Percentiles rank a stretch among this genome's conserved stretches.
Conservation (phyloP, 2,329 filamentous ascomycete genomes). For the Botrytis hyacinthi region DNA sequence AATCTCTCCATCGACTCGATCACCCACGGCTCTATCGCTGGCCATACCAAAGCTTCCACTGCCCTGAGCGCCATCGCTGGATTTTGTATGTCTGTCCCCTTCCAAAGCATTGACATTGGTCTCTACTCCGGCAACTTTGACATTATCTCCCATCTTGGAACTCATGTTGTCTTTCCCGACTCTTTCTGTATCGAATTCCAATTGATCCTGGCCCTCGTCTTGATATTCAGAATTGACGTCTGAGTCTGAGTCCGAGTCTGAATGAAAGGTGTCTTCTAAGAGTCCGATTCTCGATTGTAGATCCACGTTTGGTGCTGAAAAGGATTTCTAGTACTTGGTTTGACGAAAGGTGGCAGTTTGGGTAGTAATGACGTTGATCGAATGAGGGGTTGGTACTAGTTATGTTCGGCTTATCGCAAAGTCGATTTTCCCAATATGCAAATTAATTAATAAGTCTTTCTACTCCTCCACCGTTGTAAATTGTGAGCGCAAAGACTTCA, state of each 20-base stretch:
- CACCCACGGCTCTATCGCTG: conserved; percentile 8
- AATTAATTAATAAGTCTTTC: conserved; percentile 36
- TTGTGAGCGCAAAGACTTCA: conserved; percentile 41
- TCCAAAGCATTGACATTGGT: conserved; percentile 21
- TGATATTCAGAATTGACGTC: conserved; percentile 5
- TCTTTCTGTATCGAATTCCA: conserved; percentile 22
- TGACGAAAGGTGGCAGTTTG: neutral
- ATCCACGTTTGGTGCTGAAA: conserved; percentile 12
- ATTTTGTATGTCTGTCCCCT: conserved; percentile 28
- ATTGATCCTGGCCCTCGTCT: conserved; percentile 15
- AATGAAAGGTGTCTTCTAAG: conserved; percentile 35
- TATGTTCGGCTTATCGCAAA: neutral
- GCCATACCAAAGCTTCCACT: conserved; percentile 25
- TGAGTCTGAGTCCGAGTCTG: conserved; percentile 23
- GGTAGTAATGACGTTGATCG: neutral
- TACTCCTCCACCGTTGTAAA: conserved; percentile 25
- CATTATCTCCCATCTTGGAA: neutral
- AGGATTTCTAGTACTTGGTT: neutral
- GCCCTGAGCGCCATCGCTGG: conserved; percentile 26
- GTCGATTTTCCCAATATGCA: neutral
- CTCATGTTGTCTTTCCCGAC: conserved; percentile 16
- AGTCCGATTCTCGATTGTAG: conserved; percentile 25
- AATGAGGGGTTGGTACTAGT: neutral
- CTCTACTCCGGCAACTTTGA: conserved; percentile 29
- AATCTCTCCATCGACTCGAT: conserved; percentile 29